These are phyloP conservation scores for Plectosphaerella cucumerina DNA, from an alignment of 2,329 filamentous ascomycete species.

Conservation along the genomic window DNA sequence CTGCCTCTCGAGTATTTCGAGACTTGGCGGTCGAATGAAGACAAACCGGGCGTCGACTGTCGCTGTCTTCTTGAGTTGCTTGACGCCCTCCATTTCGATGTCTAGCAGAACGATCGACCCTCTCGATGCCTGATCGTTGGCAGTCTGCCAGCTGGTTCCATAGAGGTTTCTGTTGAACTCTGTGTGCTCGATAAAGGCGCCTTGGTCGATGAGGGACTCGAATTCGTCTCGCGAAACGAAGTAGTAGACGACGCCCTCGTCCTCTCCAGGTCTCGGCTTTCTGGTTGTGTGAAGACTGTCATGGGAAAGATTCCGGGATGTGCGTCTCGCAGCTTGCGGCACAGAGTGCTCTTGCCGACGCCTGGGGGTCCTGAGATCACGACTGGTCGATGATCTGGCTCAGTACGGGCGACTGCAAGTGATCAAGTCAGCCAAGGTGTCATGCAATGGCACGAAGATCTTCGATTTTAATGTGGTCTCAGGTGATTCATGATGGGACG, in stretches of 20 bases:
- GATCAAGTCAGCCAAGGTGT: constrained; percentile 10
- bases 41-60: constrained; percentile 73
- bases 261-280: constrained; percentile 67
- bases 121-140: constrained; percentile 68
- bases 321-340: constrained; percentile 37
- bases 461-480: too few relatives aligned
- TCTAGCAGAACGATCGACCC: constrained; percentile 81
- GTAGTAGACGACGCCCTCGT: constrained; percentile 76
- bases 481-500: too few relatives aligned
- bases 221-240: constrained; percentile 69
- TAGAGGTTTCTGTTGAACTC: constrained; percentile 82
- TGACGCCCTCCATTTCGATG: constrained; percentile 98
- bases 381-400: not conserved
- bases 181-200: constrained; percentile 76
- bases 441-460: too few relatives aligned
- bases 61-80: constrained; percentile 77
- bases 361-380: constrained; percentile 1
- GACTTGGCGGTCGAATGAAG: constrained; percentile 77
- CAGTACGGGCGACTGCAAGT: constrained; percentile 23
- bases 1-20: constrained; percentile 69
- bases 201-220: constrained; percentile 56
- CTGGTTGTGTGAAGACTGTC: constrained; percentile 76
- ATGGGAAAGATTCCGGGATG: constrained; percentile 51
- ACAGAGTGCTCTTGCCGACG: constrained; percentile 1
- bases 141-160: constrained; percentile 76